A percentile compares a stretch with the other conserved stretches of the same genome.
These are phyloP conservation scores for Metarhizium brunneum DNA, from an alignment of 2,329 filamentous ascomycete species.

Conservation along the genomic window DNA sequence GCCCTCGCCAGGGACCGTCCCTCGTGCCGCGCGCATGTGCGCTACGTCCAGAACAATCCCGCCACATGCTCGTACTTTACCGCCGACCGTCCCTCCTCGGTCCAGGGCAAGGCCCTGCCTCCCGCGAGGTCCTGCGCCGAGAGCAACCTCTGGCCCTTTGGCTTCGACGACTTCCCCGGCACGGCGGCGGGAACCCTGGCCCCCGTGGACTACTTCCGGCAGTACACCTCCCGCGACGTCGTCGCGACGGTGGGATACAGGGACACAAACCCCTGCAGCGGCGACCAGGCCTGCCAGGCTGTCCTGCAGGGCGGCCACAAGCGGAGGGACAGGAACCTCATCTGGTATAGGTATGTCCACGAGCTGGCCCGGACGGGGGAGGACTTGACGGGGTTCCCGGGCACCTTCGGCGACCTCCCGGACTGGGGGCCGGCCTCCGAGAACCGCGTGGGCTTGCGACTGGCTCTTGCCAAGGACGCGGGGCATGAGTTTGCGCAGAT, in stretches of 20 bases:
- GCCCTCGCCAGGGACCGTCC: neutral
- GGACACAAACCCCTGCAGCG: neutral
- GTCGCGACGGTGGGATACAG: neutral
- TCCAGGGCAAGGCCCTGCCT: neutral
- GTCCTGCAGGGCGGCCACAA: neutral
- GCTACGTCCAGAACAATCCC: neutral
- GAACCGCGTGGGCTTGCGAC: neutral
- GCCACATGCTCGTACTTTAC: neutral
- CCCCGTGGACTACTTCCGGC: neutral
- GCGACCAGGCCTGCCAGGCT: neutral
- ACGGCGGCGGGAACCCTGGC: neutral
- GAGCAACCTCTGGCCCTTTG: neutral
- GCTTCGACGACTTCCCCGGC: neutral
- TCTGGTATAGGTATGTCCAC: neutral
- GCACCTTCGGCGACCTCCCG: neutral
- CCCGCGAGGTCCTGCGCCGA: neutral
- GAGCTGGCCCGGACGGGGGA: neutral
- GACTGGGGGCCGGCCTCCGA: neutral
- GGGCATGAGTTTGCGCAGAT: neutral
- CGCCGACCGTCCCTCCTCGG: neutral
- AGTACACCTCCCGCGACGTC: neutral
- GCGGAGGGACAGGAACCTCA: neutral
- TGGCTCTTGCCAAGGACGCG: neutral
- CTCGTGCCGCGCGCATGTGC: neutral
- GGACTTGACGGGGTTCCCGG: neutral